Base-by-base conservation (phyloP, 306 rosid genomes). In the Rosa multiflora region DNA sequence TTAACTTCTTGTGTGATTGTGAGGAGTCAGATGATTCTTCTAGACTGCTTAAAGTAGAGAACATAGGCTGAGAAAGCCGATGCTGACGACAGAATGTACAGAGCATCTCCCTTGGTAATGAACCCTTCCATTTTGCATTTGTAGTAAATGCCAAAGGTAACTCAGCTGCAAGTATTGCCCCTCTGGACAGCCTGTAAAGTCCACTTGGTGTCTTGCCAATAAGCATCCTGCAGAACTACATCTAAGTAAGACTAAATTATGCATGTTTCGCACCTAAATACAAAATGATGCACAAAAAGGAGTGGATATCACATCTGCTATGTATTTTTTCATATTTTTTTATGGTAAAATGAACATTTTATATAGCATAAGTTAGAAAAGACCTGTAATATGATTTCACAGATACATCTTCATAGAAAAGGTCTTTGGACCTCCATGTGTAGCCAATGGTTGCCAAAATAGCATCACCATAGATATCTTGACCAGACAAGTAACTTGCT, bases 101-200 rank as follows among this genome's bases (percentile, higher is more conserved):
- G 18, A 95, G 94, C 76, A 93, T 85, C 47, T 95, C 99, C 75
- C 93, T 88, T 72, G 99, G 99, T 49, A 88, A 82, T 67, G 89
- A 85, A 67, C 98, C 98, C 87, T 89, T 93, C 99, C 99, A 95
- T 81, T 95, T 93, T 83, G 90, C 79, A 78, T 83, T 91, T 29
- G 97, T 72, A 55, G 91, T 88, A 86, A 81, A 91, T 59, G 83
- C 75, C 77, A 76, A 89, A 78, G 99, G 98, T 83, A 95, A 77
- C 81, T 95, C 97, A 32, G 97, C 90, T 3, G 83, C 40, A 44
- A 95, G 89, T 78, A 90, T 83, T 42, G 92, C 97, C 78, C 83
- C 98, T 85, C 99, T 88, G 74, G 99, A 95, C 75, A 93, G 70
- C 90, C 88, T 95, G 82, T 93, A 95, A 85, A 91, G 72, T 35